These are phyloP conservation scores for Coprinopsis sp. DNA, from an alignment of 768 basidiomycete genomes.

Conservation along the genomic window DNA sequence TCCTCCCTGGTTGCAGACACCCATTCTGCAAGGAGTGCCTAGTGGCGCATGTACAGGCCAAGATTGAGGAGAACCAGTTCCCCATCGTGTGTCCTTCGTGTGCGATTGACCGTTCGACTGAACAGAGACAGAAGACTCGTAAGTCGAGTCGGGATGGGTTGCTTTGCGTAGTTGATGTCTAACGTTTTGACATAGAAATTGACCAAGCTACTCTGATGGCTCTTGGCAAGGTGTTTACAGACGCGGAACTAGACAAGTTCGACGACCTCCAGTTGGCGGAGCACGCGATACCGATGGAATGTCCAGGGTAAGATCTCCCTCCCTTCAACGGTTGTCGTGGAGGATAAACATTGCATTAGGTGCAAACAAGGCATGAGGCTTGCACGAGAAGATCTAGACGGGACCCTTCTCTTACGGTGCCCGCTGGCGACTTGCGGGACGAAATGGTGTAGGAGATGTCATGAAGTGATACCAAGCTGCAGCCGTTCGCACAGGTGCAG, in stretches of 20 bases:
- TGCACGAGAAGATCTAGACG: slow-evolving; percentile 9
- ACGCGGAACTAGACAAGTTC: slow-evolving; percentile 7
- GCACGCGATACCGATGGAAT: slow-evolving; percentile 5
- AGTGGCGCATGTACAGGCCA: slow-evolving; percentile 6
- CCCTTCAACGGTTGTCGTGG: neutral
- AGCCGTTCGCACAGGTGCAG: slow-evolving; percentile 1
- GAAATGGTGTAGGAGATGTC: slow-evolving; percentile 8
- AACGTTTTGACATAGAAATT: slow-evolving; percentile 1
- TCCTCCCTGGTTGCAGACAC: slow-evolving; percentile 6
- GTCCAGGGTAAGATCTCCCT: slow-evolving; percentile 3
- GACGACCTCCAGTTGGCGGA: slow-evolving; percentile 6
- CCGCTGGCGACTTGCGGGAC: slow-evolving; percentile 2
- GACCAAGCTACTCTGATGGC: slow-evolving; percentile 4
- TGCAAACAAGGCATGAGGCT: slow-evolving; percentile 7
- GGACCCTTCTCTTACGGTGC: slow-evolving; percentile 4
- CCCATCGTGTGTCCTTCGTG: slow-evolving; percentile 8
- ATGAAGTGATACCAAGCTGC: slow-evolving; percentile 1
- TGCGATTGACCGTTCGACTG: neutral
- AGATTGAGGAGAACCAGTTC: slow-evolving; percentile 3
- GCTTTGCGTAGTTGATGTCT: neutral
- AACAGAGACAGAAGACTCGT: slow-evolving; percentile 1
- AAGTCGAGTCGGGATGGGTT: neutral
- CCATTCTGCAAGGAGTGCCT: slow-evolving; percentile 5
- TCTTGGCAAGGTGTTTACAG: neutral
- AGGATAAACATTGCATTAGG: neutral